Percentiles rank a stretch among this genome's conserved stretches.
phyloP scores from a whole-genome alignment of 306 rosid genomes.

The Alnus glutinosa region DNA sequence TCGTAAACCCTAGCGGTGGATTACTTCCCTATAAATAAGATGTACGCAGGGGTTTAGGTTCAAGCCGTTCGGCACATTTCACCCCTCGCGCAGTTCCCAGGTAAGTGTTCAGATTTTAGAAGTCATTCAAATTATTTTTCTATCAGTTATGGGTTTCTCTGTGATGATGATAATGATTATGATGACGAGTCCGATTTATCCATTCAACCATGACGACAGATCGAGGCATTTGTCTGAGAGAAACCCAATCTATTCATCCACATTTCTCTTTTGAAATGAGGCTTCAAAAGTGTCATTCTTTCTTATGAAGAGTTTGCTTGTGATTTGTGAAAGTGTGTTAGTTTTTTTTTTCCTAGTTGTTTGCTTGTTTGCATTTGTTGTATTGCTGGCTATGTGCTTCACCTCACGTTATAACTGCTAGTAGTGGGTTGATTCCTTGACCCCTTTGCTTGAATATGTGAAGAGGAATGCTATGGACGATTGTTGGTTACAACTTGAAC shows the following conservation, averaged over 20 bases:
- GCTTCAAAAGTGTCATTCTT: background rate
- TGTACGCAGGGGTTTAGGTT: background rate
- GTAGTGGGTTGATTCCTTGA: background rate
- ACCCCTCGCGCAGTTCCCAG: background rate
- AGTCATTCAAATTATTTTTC: background rate
- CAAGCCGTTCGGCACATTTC: background rate
- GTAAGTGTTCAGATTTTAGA: background rate
- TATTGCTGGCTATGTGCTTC: no score
- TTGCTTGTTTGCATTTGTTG: no score
- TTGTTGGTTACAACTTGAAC: background rate
- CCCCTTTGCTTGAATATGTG: background rate
- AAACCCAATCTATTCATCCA: background rate
- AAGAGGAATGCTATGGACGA: background rate
- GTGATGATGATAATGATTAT: background rate
- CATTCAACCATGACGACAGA: constrained; percentile 8
- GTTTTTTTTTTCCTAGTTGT: no score
- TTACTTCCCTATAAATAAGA: background rate
- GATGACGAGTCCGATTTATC: constrained; percentile 20
- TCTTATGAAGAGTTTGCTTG: no score
- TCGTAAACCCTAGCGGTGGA: background rate
- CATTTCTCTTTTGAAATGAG: background rate
- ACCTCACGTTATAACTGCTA: no score
- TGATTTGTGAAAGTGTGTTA: no score
- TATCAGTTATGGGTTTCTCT: background rate
- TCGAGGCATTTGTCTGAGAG: constrained; percentile 29